phyloP scores from a whole-genome alignment of 371 early-diverging fungal genomes.

The Mucor circinelloides region DNA sequence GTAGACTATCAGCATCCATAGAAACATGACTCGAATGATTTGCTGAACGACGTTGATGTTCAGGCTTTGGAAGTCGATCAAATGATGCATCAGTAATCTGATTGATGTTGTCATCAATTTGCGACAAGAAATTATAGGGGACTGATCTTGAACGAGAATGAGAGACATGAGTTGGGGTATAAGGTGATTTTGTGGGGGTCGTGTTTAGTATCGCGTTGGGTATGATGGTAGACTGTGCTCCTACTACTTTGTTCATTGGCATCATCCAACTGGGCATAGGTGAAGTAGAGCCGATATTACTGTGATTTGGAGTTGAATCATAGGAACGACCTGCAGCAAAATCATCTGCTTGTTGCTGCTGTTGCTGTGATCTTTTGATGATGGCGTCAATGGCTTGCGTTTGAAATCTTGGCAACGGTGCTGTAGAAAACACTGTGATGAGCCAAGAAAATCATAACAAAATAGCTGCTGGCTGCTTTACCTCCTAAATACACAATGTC shows the following conservation, averaged over 20 bases:
- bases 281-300: background rate
- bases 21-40: constrained; percentile 4
- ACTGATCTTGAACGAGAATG: constrained; percentile 41
- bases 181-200: background rate
- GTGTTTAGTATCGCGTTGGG: background rate
- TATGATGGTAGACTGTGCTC: background rate
- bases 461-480: background rate
- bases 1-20: constrained; percentile 5
- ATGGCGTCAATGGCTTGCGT: constrained; percentile 39
- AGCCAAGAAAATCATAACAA: background rate
- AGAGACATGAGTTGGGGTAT: background rate
- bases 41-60: background rate
- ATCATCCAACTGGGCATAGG: constrained; percentile 7
- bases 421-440: constrained; percentile 13
- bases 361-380: constrained; percentile 15
- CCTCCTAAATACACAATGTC: constrained; percentile 41
- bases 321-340: background rate
- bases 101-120: background rate
- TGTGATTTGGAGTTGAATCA: background rate
- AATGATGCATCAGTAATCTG: background rate
- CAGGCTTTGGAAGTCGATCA: background rate
- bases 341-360: background rate
- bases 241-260: background rate
- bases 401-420: constrained; percentile 41
- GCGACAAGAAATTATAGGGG: constrained; percentile 8